These are phyloP conservation scores for Puccinia hordei DNA, from an alignment of 1,284 basidiomycete species.

Conservation along the genomic window DNA sequence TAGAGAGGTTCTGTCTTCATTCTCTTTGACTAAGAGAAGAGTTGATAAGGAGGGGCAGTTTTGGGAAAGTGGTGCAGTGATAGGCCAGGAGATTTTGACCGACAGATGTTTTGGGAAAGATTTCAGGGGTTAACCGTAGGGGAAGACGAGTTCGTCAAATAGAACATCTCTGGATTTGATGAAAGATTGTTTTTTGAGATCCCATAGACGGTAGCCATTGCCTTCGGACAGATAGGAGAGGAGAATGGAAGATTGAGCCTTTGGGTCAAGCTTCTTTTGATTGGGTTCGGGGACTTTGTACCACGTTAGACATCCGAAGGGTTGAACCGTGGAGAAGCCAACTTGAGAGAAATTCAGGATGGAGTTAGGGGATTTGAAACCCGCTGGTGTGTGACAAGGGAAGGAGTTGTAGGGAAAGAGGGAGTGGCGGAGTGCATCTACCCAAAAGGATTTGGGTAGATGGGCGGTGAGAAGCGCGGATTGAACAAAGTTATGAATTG, in stretches of 20 bases:
- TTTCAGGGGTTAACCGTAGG: constrained; percentile 2
- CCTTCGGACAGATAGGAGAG: background rate
- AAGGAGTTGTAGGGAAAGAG: no score
- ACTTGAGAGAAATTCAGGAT: no score
- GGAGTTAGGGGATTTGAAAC: no score
- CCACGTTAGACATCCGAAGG: no score
- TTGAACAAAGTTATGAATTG: background rate
- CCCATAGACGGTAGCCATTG: background rate
- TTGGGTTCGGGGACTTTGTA: background rate
- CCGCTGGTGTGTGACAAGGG: no score
- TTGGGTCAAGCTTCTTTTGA: constrained; percentile 6
- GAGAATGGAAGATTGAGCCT: background rate
- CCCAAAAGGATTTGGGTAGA: background rate
- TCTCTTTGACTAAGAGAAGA: constrained; percentile 10
- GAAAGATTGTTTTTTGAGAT: background rate
- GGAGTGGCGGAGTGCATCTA: no score
- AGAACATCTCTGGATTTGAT: background rate
- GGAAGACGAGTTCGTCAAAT: background rate
- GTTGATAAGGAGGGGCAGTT: background rate
- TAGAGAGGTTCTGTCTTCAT: background rate
- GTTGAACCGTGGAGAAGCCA: no score
- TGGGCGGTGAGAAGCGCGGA: no score
- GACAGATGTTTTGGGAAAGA: background rate
- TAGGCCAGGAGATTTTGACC: constrained; percentile 6
- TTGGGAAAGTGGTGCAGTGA: background rate